Conservation (phyloP, 2,329 filamentous ascomycete species). For the Thielaviopsis ethacetica region DNA sequence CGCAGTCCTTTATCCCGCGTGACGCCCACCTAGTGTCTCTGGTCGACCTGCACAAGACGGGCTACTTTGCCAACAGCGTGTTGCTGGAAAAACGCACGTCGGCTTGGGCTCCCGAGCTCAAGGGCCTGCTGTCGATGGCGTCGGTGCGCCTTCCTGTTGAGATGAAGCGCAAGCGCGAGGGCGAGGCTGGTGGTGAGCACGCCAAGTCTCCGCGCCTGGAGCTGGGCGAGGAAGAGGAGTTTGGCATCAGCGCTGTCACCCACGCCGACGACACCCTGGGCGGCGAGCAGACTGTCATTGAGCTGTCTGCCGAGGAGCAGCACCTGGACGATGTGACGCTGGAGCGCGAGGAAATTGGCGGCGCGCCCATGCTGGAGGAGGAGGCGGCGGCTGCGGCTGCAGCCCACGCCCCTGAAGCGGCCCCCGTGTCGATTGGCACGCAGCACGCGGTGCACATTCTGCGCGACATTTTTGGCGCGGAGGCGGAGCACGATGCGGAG, state of each 20-base stretch:
- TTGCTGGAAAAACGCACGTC: conserved; percentile 64
- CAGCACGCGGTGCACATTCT: conserved; percentile 93
- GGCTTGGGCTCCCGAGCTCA: conserved; percentile 81
- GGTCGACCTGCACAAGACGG: conserved; percentile 81
- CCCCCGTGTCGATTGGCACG: conserved; percentile 76
- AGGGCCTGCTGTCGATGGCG: conserved; percentile 80
- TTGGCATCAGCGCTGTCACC: conserved; percentile 16
- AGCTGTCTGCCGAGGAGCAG: conserved; percentile 46
- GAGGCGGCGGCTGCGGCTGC: conserved; percentile 53
- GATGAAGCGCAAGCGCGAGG: conserved; percentile 86
- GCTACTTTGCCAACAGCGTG: conserved; percentile 75
- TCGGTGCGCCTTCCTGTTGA: conserved; percentile 61
- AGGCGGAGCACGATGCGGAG: conserved; percentile 50
- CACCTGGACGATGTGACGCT: conserved; percentile 30
- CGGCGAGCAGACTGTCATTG: conserved; percentile 45
- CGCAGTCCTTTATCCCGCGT: conserved; percentile 66
- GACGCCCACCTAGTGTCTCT: conserved; percentile 76
- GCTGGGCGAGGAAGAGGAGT: conserved; percentile 49
- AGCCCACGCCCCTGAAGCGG: conserved; percentile 60
- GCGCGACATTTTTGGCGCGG: conserved; percentile 67
- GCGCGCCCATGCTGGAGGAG: conserved; percentile 55
- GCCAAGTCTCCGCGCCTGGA: conserved; percentile 55
- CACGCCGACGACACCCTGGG: conserved; percentile 30
- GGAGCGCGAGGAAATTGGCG: conserved; percentile 26
- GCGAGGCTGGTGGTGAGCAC: conserved; percentile 56